phyloP scores from a whole-genome alignment of 768 basidiomycete species.

The Suillus variegatus region DNA sequence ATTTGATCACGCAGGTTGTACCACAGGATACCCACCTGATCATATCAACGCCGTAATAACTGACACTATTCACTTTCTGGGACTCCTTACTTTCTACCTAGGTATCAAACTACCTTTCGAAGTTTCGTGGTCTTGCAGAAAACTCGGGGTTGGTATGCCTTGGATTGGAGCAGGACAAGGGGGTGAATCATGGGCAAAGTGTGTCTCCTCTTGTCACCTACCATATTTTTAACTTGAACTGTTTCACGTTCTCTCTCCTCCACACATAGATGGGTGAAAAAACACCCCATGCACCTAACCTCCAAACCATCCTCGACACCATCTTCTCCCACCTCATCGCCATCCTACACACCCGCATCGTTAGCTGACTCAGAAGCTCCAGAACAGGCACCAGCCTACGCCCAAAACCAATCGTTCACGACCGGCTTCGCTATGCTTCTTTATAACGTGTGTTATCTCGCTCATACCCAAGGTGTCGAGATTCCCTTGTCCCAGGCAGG shows the following conservation, averaged over 20 bases:
- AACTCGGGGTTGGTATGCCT: conserved; percentile 73
- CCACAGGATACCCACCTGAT: conserved; percentile 74
- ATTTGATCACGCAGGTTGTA: background rate
- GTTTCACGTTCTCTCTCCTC: background rate
- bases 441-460: conserved; percentile 83
- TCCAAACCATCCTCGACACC: conserved; percentile 39
- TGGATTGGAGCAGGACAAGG: conserved; percentile 76
- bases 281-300: conserved; percentile 68
- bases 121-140: conserved; percentile 67
- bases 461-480: conserved; percentile 74
- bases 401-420: conserved; percentile 57
- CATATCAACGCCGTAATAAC: conserved; percentile 87
- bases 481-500: conserved; percentile 78
- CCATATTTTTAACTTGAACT: conserved; percentile 1
- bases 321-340: conserved; percentile 22
- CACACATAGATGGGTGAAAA: conserved; percentile 57
- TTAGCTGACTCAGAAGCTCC: conserved; percentile 28
- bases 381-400: conserved; percentile 21
- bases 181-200: conserved; percentile 71
- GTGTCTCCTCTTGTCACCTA: conserved; percentile 13
- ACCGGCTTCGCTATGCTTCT: conserved; percentile 84
- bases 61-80: conserved; percentile 72
- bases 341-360: conserved; percentile 10
- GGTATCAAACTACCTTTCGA: conserved; percentile 84
- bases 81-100: conserved; percentile 78